These are phyloP conservation scores for Hymenoscyphus repandus DNA, from an alignment of 2,329 filamentous ascomycete genomes.

Conservation along the genomic window DNA sequence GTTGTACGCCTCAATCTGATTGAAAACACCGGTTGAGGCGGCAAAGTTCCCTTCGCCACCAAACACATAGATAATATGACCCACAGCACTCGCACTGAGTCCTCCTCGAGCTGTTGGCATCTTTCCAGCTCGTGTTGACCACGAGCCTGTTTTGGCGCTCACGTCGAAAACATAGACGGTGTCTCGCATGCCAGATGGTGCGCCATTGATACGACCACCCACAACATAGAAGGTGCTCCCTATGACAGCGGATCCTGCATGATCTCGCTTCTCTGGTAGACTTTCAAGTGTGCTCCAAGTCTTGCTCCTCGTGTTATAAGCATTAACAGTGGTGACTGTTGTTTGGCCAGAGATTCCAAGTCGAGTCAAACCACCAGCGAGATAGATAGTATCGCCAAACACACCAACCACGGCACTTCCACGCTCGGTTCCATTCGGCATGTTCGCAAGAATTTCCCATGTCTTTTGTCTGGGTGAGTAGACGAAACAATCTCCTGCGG, in stretches of 20 bases:
- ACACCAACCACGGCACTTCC: conserved; percentile 34
- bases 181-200: conserved; percentile 29
- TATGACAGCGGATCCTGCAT: conserved; percentile 32
- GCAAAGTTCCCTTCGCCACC: conserved; percentile 35
- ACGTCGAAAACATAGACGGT: conserved; percentile 35
- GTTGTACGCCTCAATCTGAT: conserved; percentile 32
- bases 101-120: conserved; percentile 38
- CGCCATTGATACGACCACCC: conserved; percentile 18
- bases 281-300: conserved; percentile 29
- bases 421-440: conserved; percentile 27
- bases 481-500: conserved; percentile 5
- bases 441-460: conserved; percentile 19
- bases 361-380: conserved; percentile 35
- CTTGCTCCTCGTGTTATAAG: conserved; percentile 29
- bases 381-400: conserved; percentile 25
- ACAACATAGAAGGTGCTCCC: conserved; percentile 32
- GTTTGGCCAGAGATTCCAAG: neutral
- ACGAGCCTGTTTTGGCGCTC: conserved; percentile 9
- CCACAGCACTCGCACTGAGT: conserved; percentile 24
- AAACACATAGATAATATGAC: conserved; percentile 31
- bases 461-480: conserved; percentile 9
- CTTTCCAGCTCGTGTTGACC: conserved; percentile 19
- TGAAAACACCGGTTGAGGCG: conserved; percentile 24
- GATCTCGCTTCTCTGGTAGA: conserved; percentile 34
- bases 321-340: conserved; percentile 2